These are phyloP conservation scores for Stephania yunnanensis DNA, from an alignment of 164 flowering plant genomes.

Conservation along the genomic window DNA sequence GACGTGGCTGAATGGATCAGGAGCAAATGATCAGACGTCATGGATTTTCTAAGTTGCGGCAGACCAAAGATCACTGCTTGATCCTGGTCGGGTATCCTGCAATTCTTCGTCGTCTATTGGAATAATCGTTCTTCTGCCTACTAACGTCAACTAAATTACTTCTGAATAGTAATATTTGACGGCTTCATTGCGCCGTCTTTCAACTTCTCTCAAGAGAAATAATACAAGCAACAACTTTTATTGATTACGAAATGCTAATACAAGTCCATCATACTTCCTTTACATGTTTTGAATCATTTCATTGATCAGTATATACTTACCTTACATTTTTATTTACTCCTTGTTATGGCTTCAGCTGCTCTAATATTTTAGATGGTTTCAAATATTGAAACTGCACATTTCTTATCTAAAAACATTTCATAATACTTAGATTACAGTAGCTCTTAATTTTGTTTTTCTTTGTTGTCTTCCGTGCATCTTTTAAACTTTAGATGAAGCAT, in stretches of 20 bases:
- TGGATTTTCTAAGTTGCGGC: slow-evolving; percentile 34
- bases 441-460: too few species aligned
- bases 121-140: neutral
- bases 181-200: neutral
- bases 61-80: neutral
- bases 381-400: neutral
- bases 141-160: neutral
- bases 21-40: slow-evolving; percentile 19
- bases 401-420: too few species aligned
- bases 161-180: neutral
- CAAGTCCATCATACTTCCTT: neutral
- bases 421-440: too few species aligned
- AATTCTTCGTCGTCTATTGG: neutral
- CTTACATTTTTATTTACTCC: neutral
- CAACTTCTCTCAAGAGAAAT: neutral
- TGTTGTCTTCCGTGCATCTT: too few species aligned
- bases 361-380: neutral
- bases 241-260: neutral
- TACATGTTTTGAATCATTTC: neutral
- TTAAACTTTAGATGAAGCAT: too few species aligned
- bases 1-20: slow-evolving; percentile 43
- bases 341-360: neutral
- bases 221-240: neutral
- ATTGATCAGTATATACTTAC: neutral
- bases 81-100: neutral